Percentiles rank a stretch among this genome's conserved stretches.
These are phyloP conservation scores for Vitis rupestris DNA, from an alignment of 164 flowering plant genomes.

Conservation along the genomic window DNA sequence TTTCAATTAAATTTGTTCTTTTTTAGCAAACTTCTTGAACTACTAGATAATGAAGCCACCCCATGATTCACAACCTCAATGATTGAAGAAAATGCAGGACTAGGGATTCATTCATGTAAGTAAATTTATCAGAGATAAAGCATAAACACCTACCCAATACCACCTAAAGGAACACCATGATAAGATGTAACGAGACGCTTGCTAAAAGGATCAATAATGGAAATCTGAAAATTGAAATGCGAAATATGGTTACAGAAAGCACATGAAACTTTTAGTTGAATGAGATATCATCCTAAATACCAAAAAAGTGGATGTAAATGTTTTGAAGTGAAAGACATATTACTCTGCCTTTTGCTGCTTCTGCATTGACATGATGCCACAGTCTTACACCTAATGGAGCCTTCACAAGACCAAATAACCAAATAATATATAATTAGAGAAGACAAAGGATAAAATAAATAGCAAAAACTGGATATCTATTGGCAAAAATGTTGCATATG, in stretches of 20 bases:
- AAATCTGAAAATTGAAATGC: conserved; percentile 28
- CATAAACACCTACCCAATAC: conserved; percentile 56
- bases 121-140: neutral
- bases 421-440: neutral
- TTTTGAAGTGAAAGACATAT: neutral
- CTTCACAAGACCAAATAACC: conserved; percentile 27
- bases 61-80: neutral
- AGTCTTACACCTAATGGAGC: conserved; percentile 63
- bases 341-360: conserved; percentile 54
- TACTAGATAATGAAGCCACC: neutral
- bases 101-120: neutral
- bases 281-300: neutral
- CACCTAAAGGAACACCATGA: conserved; percentile 71
- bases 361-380: conserved; percentile 42
- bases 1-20: neutral
- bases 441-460: neutral
- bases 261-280: neutral
- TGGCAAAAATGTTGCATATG: neutral
- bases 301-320: neutral
- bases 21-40: neutral
- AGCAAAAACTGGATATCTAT: neutral
- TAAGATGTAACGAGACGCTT: conserved; percentile 32
- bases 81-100: neutral
- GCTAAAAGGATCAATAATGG: conserved; percentile 46
- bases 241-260: neutral